Evolutionary conservation across 306 rosid species (phyloP).

Genomic region (Abrus pulchellus): DNA sequence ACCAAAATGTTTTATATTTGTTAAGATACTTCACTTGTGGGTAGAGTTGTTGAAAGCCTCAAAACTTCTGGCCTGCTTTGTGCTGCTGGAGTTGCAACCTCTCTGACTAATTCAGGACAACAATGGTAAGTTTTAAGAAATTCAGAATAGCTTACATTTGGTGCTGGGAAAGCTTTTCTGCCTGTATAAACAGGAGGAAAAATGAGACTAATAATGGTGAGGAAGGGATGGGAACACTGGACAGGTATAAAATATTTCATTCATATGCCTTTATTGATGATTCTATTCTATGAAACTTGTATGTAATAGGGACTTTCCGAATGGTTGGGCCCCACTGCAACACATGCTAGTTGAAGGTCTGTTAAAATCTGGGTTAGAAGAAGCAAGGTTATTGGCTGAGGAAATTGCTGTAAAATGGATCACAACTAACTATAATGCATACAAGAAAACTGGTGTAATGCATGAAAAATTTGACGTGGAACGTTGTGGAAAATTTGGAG

Average conservation of each 20-base stretch:
- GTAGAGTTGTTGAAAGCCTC: constrained; percentile 65
- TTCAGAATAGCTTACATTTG: not conserved
- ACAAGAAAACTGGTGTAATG: constrained; percentile 79
- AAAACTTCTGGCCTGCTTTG: constrained; percentile 70
- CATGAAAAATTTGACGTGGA: constrained; percentile 84
- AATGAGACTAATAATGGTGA: not conserved
- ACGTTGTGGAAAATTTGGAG: constrained; percentile 80
- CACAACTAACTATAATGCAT: constrained; percentile 75
- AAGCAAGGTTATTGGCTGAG: constrained; percentile 77
- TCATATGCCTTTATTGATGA: constrained; percentile 11
- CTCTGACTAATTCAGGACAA: constrained; percentile 70
- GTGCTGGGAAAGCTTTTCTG: not conserved
- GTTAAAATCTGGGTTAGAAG: constrained; percentile 68
- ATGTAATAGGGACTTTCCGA: constrained; percentile 87
- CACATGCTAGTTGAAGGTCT: constrained; percentile 98
- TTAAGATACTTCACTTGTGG: constrained; percentile 64
- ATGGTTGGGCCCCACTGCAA: constrained; percentile 97
- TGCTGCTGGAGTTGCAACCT: constrained; percentile 78
- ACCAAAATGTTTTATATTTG: constrained; percentile 36
- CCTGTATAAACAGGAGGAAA: not conserved
- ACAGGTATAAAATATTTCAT: constrained; percentile 4
- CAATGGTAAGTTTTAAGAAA: constrained; percentile 70
- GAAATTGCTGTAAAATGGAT: constrained; percentile 86
- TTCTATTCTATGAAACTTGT: not conserved
- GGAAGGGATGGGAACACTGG: not conserved